These are phyloP conservation scores for Nitzschia inconspicua DNA, from an alignment of 108 stramenopile species.

Conservation along the genomic window DNA sequence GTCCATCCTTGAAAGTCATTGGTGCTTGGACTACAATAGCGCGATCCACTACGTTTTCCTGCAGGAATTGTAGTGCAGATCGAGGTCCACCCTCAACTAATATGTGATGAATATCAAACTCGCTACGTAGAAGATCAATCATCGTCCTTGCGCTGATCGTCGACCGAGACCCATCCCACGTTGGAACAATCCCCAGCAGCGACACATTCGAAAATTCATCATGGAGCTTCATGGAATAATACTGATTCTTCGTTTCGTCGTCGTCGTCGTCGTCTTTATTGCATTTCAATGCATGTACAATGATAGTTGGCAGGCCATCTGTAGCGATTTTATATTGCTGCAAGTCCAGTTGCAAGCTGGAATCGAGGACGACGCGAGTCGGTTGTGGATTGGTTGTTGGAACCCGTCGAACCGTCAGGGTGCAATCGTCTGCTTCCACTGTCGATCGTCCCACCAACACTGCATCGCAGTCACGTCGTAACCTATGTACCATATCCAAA, in stretches of 20 bases:
- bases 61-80: constrained; percentile 60
- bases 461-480: constrained; percentile 57
- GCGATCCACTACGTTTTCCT: constrained; percentile 57
- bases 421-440: constrained; percentile 70
- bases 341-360: constrained; percentile 37
- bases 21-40: constrained; percentile 68
- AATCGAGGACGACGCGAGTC: constrained; percentile 69
- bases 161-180: not conserved
- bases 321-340: constrained; percentile 43
- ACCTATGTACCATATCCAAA: constrained; percentile 81
- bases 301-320: constrained; percentile 52
- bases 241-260: not conserved
- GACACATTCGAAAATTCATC: not conserved
- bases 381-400: constrained; percentile 45
- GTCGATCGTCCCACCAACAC: constrained; percentile 78
- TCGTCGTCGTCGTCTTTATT: constrained; percentile 4
- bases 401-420: constrained; percentile 65
- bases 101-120: constrained; percentile 50
- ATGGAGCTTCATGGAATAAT: not conserved
- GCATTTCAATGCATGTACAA: constrained; percentile 39
- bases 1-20: constrained; percentile 42
- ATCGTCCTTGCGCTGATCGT: not conserved
- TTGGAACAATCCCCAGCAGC: not conserved
- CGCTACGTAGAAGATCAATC: not conserved
- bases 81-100: constrained; percentile 86